Conservation (phyloP, 495 filamentous ascomycete genomes). For the Poronia punctata region DNA sequence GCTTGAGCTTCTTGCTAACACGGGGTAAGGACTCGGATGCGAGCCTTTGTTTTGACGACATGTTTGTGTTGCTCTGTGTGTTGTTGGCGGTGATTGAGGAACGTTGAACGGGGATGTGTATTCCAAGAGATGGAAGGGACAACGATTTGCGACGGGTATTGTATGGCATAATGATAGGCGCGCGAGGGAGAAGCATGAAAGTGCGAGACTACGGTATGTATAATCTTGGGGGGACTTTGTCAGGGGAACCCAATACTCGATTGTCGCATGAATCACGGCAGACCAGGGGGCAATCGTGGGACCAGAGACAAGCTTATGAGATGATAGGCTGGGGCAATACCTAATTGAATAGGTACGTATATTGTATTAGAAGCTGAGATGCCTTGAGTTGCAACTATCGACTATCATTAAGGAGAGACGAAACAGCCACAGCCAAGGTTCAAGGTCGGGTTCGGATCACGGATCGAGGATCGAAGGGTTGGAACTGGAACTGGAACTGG, state of each 20-base stretch:
- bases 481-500: too few species aligned
- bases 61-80: constrained; percentile 23
- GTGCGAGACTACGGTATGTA: constrained; percentile 17
- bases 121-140: constrained; percentile 87
- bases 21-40: constrained; percentile 51
- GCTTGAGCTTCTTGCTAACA: constrained; percentile 78
- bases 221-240: constrained; percentile 13
- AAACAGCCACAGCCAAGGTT: not conserved
- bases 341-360: constrained; percentile 8
- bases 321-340: too few species aligned
- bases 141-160: constrained; percentile 97
- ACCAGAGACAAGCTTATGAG: constrained; percentile 9
- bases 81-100: constrained; percentile 9
- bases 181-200: constrained; percentile 14
- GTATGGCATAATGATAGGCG: constrained; percentile 67
- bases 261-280: constrained; percentile 21
- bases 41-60: constrained; percentile 34
- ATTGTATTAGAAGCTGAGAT: not conserved
- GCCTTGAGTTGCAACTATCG: constrained; percentile 1
- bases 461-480: too few species aligned
- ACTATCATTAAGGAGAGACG: constrained; percentile 1
- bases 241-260: constrained; percentile 18
- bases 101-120: constrained; percentile 64
- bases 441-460: too few species aligned
- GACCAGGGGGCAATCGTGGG: constrained; percentile 13